Conservation (phyloP, 176 grass and related monocot species). For the Juncus inflexus region DNA sequence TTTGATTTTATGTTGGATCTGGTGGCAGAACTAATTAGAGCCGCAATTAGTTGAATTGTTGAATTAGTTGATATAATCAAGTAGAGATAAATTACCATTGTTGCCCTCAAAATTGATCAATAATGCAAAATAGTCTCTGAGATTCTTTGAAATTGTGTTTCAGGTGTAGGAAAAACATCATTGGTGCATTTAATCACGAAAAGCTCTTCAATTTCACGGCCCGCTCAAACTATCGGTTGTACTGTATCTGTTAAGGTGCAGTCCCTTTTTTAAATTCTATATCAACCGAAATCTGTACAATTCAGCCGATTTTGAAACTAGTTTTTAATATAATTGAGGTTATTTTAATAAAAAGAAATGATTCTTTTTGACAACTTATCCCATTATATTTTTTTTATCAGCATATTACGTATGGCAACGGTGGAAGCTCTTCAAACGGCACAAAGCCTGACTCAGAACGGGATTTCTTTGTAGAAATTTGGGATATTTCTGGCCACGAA, state of each 20-base stretch:
- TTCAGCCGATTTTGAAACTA: neutral
- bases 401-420: slow-evolving; percentile 77
- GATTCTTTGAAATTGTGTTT: slow-evolving; percentile 21
- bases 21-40: neutral
- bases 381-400: slow-evolving; percentile 44
- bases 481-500: slow-evolving; percentile 91
- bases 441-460: slow-evolving; percentile 63
- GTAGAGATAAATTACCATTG: slow-evolving; percentile 6
- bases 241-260: slow-evolving; percentile 59
- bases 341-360: slow-evolving; percentile 1
- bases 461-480: slow-evolving; percentile 94
- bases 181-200: slow-evolving; percentile 69
- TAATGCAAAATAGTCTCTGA: slow-evolving; percentile 7
- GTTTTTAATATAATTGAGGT: too few relatives aligned
- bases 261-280: neutral
- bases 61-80: slow-evolving; percentile 6
- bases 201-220: slow-evolving; percentile 55
- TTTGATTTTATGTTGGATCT: neutral
- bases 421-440: slow-evolving; percentile 64
- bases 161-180: slow-evolving; percentile 94
- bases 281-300: neutral
- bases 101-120: slow-evolving; percentile 7
- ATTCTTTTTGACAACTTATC: slow-evolving; percentile 22
- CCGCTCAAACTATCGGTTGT: slow-evolving; percentile 80
- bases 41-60: neutral